Evolutionary conservation across 1,284 basidiomycete genomes (phyloP), one percentile per base, ranked within the genome.

Genomic region (Mycena sp.): DNA sequence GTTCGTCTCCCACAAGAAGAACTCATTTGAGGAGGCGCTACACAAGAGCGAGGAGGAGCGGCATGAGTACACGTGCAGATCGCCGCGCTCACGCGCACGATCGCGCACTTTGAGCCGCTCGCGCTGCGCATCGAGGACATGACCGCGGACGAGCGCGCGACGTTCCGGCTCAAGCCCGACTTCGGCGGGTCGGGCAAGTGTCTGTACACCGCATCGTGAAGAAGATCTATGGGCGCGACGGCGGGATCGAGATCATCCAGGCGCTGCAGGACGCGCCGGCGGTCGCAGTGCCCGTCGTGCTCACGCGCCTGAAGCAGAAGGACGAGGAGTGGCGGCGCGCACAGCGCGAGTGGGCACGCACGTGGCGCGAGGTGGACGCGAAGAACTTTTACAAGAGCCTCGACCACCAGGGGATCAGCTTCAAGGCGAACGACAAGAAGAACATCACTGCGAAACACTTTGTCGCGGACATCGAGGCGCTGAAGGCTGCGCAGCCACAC

Each of bases 21-120:
- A 98, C 76, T 86, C 90, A 3, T 99, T 94, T 76, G 98, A 99
- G 78, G 96, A 99, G 73, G 94, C 94, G 0, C 84, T 99, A 60
- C 96, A 99, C 81, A 94, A 94, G 76, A 93, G 94, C 70, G 98
- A 99, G 77, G 98, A 99, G 76, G 98, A 99, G 77, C 89, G 98
- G 26, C 95, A 99, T 80, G 98, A 99, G 78, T 99, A 96, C 78
- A 98, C 73, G 97, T 98, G 70, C 94, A 98, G 73, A 90, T 99
- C 55, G 96, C 99, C 75, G 95, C 93, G 41, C 90, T 99, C 72
- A 80, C 90, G 19, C 90, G 96, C 48, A 99, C 96, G 11, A 98
- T 99, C 73, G 90, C 94, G 1, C 81, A 98, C 46, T 87, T 99
- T 60, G 96, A 99, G 75, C 96, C 96, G 2, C 86, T 99, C 64